These are phyloP conservation scores for Leptographium galeiforme DNA, from an alignment of 2,329 filamentous ascomycete genomes.

Conservation along the genomic window DNA sequence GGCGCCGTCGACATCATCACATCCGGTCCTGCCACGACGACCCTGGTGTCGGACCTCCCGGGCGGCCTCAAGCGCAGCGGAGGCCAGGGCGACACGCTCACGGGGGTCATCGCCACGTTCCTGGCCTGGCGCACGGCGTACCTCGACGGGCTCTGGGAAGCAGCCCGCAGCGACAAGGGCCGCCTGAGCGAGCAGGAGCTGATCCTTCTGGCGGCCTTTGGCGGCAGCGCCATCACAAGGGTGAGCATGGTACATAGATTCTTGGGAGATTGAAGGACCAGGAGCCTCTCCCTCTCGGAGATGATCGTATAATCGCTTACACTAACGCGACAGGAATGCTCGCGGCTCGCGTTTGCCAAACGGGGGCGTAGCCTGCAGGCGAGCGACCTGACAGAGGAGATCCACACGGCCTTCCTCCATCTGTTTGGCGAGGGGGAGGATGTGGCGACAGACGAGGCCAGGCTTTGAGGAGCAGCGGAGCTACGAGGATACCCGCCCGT, in stretches of 20 bases:
- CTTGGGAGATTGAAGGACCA: too few relatives aligned
- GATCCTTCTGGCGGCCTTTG: conserved; percentile 70
- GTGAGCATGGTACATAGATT: conserved; percentile 29
- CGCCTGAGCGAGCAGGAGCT: conserved; percentile 29
- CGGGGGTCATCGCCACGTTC: conserved; percentile 77
- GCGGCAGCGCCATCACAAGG: conserved; percentile 74
- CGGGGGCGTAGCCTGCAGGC: conserved; percentile 83
- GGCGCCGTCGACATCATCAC: conserved; percentile 71
- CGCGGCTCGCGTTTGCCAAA: conserved; percentile 71
- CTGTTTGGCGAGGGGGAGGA: conserved; percentile 60
- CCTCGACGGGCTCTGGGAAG: conserved; percentile 66
- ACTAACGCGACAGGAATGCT: conserved; percentile 48
- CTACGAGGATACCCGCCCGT: neutral
- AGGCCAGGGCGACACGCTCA: conserved; percentile 91
- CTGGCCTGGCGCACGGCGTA: conserved; percentile 83
- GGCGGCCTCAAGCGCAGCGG: conserved; percentile 85
- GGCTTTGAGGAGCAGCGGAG: neutral
- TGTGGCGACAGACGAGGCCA: conserved; percentile 18
- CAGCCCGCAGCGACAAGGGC: conserved; percentile 16
- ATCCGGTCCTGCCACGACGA: conserved; percentile 50
- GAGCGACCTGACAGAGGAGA: conserved; percentile 81
- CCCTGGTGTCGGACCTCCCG: conserved; percentile 60
- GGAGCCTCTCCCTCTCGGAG: neutral
- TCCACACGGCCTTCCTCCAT: conserved; percentile 67
- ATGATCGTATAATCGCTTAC: neutral